Evolutionary conservation across 1,284 basidiomycete genomes (phyloP).

Genomic region (Meira nashicola): DNA sequence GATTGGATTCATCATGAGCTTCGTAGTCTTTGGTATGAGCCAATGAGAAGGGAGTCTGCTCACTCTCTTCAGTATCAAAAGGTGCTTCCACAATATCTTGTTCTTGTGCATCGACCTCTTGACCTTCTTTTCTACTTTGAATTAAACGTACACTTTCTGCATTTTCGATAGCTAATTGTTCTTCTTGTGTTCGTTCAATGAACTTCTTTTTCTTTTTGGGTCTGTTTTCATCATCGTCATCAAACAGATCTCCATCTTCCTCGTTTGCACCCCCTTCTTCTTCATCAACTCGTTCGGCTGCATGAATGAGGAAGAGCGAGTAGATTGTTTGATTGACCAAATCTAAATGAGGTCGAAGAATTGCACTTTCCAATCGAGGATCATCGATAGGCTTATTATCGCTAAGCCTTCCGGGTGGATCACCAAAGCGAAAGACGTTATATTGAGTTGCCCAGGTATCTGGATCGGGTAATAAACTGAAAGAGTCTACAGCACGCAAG

Average conservation of each 20-base stretch:
- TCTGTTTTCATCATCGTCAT: conserved; percentile 3
- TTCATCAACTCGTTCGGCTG: conserved; percentile 63
- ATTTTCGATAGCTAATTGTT: not conserved
- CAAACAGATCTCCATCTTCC: not conserved
- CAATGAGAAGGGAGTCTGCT: not conserved
- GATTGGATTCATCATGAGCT: conserved; percentile 1
- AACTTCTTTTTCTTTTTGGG: conserved; percentile 3
- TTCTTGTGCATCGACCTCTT: not conserved
- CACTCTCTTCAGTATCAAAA: conserved; percentile 1
- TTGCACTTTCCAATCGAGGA: conserved; percentile 8
- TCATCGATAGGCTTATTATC: not conserved
- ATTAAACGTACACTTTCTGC: not conserved
- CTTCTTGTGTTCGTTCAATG: not conserved
- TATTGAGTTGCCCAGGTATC: conserved; percentile 51
- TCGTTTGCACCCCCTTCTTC: conserved; percentile 61
- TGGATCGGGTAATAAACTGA: conserved; percentile 47
- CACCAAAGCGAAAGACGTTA: conserved; percentile 48
- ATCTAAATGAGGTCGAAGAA: conserved; percentile 7
- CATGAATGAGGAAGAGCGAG: conserved; percentile 15
- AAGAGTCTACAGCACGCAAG: conserved; percentile 41
- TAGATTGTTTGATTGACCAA: not conserved
- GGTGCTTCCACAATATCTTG: not conserved
- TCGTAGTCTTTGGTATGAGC: conserved; percentile 4
- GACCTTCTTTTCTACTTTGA: conserved; percentile 6
- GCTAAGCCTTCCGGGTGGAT: conserved; percentile 36